These are phyloP conservation scores for Afroboletus lepidellus DNA, from an alignment of 1,284 basidiomycete species.

Conservation along the genomic window DNA sequence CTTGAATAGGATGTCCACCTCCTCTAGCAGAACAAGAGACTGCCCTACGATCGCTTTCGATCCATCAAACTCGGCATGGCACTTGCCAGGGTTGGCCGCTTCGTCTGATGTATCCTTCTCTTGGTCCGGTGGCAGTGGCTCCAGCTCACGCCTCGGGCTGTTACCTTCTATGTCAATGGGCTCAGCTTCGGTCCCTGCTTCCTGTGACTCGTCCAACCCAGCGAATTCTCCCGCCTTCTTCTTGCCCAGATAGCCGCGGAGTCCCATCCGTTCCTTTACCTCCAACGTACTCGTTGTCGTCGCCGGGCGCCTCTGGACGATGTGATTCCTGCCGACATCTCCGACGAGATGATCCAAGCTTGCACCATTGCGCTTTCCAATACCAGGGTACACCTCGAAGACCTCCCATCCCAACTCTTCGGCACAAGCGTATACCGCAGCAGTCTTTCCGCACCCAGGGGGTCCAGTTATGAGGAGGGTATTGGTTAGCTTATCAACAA, in stretches of 20 bases:
- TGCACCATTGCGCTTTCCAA: slow-evolving; percentile 80
- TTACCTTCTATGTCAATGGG: slow-evolving; percentile 24
- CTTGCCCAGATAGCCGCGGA: slow-evolving; percentile 18
- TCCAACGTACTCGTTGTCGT: slow-evolving; percentile 8
- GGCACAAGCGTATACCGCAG: slow-evolving; percentile 90
- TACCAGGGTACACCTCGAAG: slow-evolving; percentile 97
- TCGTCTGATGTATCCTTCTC: slow-evolving; percentile 1
- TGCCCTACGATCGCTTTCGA: slow-evolving; percentile 51
- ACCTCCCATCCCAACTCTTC: slow-evolving; percentile 93
- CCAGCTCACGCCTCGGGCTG: slow-evolving; percentile 1
- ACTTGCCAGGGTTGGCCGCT: not conserved
- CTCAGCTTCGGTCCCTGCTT: slow-evolving; percentile 17
- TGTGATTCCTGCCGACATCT: slow-evolving; percentile 91
- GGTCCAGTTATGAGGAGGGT: slow-evolving; percentile 85
- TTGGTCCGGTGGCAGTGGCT: slow-evolving; percentile 1
- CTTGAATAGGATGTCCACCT: slow-evolving; percentile 91
- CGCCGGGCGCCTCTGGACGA: slow-evolving; percentile 45
- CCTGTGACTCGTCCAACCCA: not conserved
- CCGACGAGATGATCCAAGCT: slow-evolving; percentile 84
- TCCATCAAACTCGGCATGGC: slow-evolving; percentile 18
- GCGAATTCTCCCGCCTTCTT: slow-evolving; percentile 1
- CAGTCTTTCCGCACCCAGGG: slow-evolving; percentile 87
- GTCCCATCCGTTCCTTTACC: slow-evolving; percentile 6
- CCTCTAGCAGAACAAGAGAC: slow-evolving; percentile 93
- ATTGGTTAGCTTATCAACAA: slow-evolving; percentile 66